These are phyloP conservation scores for Streptanthus diversifolius DNA, from an alignment of 345 rosid genomes.

Conservation along the genomic window DNA sequence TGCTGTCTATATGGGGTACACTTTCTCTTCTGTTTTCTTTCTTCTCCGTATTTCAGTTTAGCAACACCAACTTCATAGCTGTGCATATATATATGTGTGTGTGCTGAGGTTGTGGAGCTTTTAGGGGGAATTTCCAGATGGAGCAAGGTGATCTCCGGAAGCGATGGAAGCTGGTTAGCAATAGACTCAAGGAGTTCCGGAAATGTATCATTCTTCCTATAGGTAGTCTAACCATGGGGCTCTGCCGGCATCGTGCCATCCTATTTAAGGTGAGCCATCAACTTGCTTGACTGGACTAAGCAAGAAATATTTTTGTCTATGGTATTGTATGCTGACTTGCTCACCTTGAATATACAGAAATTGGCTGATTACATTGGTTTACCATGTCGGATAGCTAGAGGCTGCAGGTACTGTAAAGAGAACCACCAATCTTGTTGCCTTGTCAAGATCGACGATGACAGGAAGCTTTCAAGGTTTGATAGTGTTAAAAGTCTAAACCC, in stretches of 20 bases:
- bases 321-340: slow-evolving; percentile 19
- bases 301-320: neutral
- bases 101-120: slow-evolving; percentile 31
- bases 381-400: slow-evolving; percentile 97
- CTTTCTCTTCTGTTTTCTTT: neutral
- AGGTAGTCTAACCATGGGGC: slow-evolving; percentile 80
- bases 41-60: neutral
- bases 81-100: neutral
- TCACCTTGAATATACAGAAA: slow-evolving; percentile 53
- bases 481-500: neutral
- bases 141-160: slow-evolving; percentile 84
- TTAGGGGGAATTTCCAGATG: slow-evolving; percentile 68
- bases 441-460: slow-evolving; percentile 79
- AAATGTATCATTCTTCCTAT: slow-evolving; percentile 84
- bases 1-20: slow-evolving; percentile 86
- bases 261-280: slow-evolving; percentile 67
- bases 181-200: slow-evolving; percentile 57
- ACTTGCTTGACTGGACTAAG: neutral
- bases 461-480: slow-evolving; percentile 58
- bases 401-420: slow-evolving; percentile 82
- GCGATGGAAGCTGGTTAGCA: slow-evolving; percentile 74
- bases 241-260: slow-evolving; percentile 95
- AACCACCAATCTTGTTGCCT: slow-evolving; percentile 91
- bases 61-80: neutral
- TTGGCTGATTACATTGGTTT: slow-evolving; percentile 91